Evolutionary conservation across 768 basidiomycete genomes (phyloP).

Genomic region (Boletus subparvulus): DNA sequence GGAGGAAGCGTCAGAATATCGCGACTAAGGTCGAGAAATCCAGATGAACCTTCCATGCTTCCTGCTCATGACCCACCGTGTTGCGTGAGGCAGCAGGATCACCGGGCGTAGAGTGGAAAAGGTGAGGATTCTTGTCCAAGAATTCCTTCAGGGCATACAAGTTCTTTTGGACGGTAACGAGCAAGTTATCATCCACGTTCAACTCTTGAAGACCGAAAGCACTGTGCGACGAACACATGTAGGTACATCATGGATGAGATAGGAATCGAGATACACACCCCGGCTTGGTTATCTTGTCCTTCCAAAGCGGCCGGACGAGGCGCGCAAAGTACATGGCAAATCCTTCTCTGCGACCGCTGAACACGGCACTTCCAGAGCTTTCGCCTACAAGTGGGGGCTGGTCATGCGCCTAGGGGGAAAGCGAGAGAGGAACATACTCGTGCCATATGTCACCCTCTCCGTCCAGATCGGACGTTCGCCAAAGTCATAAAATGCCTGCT

Average conservation of each 20-base stretch:
- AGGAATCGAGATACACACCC: constrained; percentile 42
- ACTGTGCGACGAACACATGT: constrained; percentile 29
- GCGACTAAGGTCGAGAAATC: background rate
- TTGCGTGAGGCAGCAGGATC: constrained; percentile 59
- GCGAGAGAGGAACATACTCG: constrained; percentile 43
- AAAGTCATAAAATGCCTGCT: constrained; percentile 84
- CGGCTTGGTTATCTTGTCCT: constrained; percentile 64
- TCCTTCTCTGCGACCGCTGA: constrained; percentile 87
- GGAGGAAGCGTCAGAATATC: constrained; percentile 14
- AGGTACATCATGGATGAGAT: background rate
- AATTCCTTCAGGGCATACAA: constrained; percentile 74
- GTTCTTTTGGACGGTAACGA: constrained; percentile 78
- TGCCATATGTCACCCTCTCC: constrained; percentile 74
- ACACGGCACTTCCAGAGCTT: constrained; percentile 70
- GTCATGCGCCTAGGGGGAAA: background rate
- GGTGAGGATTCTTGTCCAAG: constrained; percentile 75
- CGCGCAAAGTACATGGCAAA: constrained; percentile 85
- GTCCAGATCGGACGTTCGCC: constrained; percentile 83
- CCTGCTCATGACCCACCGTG: constrained; percentile 66
- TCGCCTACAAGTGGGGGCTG: constrained; percentile 44
- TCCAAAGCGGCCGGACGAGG: constrained; percentile 86
- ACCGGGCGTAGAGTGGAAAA: constrained; percentile 80
- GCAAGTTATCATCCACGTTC: constrained; percentile 57
- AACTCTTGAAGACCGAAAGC: constrained; percentile 51
- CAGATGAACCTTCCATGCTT: constrained; percentile 77